Evolutionary conservation across 441 rosid genomes (phyloP).

Genomic region (Biscutella laevigata): DNA sequence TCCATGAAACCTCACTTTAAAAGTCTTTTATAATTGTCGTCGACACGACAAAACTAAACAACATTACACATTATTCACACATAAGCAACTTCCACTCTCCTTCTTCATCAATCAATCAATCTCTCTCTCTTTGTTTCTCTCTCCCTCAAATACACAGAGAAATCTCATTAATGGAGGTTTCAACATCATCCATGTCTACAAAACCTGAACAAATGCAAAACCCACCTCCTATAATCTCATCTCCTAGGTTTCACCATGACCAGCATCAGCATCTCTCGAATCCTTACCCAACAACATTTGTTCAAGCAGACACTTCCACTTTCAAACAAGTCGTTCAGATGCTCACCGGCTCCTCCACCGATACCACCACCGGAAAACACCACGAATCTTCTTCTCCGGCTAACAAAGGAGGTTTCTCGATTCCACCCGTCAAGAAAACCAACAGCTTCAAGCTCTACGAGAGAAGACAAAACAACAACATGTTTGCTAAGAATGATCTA

Average conservation of each 20-base stretch:
- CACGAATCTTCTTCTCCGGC: conserved; percentile 36
- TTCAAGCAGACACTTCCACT: conserved; percentile 75
- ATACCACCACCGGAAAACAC: conserved; percentile 40
- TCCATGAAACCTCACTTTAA: conserved; percentile 31
- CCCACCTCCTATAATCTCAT: conserved; percentile 10
- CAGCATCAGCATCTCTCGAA: conserved; percentile 57
- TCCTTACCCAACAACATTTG: conserved; percentile 91
- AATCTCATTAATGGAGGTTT: conserved; percentile 22
- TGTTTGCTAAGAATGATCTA: conserved; percentile 34
- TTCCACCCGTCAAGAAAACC: conserved; percentile 57
- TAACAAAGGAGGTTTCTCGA: conserved; percentile 30
- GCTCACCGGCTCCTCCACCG: conserved; percentile 77
- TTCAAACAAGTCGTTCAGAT: conserved; percentile 92
- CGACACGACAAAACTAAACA: conserved; percentile 27
- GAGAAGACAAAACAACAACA: conserved; percentile 56
- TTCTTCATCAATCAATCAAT: conserved; percentile 28
- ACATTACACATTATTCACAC: conserved; percentile 26
- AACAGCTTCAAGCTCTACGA: conserved; percentile 71
- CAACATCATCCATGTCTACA: conserved; percentile 23
- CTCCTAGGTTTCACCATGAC: conserved; percentile 25
- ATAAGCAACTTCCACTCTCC: conserved; percentile 30
- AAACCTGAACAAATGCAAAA: conserved; percentile 27
- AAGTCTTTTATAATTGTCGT: conserved; percentile 27
- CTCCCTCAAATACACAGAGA: conserved; percentile 24
- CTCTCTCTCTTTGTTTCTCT: conserved; percentile 20